Percentiles rank a stretch among this genome's conserved stretches.
Conservation (phyloP, 2,329 filamentous ascomycete species). For the Neonectria ditissima region DNA sequence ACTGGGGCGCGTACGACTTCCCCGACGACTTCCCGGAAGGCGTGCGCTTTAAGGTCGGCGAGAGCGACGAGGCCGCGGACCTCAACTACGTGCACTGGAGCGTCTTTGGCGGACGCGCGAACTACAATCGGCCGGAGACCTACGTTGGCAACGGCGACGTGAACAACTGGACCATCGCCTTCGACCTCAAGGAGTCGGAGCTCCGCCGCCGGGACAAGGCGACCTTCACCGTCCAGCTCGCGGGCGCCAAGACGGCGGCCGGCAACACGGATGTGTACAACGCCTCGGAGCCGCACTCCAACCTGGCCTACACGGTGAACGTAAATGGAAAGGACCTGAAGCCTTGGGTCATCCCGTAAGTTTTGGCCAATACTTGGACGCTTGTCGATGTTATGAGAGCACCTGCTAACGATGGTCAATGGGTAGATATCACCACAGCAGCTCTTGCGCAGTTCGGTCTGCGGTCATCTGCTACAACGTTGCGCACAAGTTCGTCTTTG, state of each 20-base stretch:
- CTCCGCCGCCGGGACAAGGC: constrained; percentile 58
- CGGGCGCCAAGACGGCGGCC: constrained; percentile 70
- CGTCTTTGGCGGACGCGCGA: constrained; percentile 68
- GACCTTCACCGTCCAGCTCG: constrained; percentile 72
- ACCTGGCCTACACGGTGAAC: constrained; percentile 61
- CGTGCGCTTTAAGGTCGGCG: constrained; percentile 67
- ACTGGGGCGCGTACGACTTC: constrained; percentile 72
- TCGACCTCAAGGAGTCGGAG: constrained; percentile 58
- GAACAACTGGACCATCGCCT: constrained; percentile 71
- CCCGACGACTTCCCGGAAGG: constrained; percentile 69
- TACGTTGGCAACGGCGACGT: constrained; percentile 58
- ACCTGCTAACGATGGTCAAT: constrained; percentile 2
- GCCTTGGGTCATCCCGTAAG: constrained; percentile 68
- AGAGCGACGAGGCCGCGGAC: constrained; percentile 60
- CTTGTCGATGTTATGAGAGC: neutral
- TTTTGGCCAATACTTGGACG: neutral
- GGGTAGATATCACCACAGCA: constrained; percentile 43
- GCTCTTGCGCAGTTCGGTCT: constrained; percentile 70
- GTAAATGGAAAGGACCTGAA: constrained; percentile 57
- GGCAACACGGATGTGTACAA: constrained; percentile 71
- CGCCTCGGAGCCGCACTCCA: constrained; percentile 62
- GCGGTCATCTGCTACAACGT: constrained; percentile 72
- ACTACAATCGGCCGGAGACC: constrained; percentile 57
- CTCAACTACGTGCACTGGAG: constrained; percentile 76
- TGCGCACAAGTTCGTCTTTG: constrained; percentile 69